Conservation (phyloP, 371 early-diverging fungal species). For the Aphelidium insulamus region DNA sequence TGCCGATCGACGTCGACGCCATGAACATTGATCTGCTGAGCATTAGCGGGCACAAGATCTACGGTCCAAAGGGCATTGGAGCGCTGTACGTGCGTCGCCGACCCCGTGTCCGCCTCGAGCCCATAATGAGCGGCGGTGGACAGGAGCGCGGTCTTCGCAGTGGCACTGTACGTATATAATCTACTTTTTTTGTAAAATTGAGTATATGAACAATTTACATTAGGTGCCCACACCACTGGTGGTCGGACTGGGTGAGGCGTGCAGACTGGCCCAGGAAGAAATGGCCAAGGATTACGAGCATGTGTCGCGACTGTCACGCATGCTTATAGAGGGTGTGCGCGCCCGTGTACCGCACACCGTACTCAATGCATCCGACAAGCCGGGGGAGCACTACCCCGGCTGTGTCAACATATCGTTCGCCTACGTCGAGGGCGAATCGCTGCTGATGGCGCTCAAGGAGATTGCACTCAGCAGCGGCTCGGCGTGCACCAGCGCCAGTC, state of each 20-base stretch:
- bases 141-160: slow-evolving; percentile 97
- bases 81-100: slow-evolving; percentile 90
- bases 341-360: slow-evolving; percentile 52
- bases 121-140: slow-evolving; percentile 91
- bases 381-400: slow-evolving; percentile 59
- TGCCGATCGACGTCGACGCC: slow-evolving; percentile 83
- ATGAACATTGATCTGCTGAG: slow-evolving; percentile 94
- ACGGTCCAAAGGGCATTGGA: slow-evolving; percentile 98
- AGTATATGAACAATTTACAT: no score
- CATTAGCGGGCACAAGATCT: slow-evolving; percentile 97
- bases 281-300: slow-evolving; percentile 71
- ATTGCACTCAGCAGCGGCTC: slow-evolving; percentile 94
- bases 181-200: no score
- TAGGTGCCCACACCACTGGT: slow-evolving; percentile 86
- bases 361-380: slow-evolving; percentile 82
- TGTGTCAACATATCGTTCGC: slow-evolving; percentile 98
- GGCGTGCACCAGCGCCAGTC: slow-evolving; percentile 96
- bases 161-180: no score
- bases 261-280: slow-evolving; percentile 62
- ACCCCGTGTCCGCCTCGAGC: slow-evolving; percentile 86
- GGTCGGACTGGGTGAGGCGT: slow-evolving; percentile 95
- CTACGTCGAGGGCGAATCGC: slow-evolving; percentile 98
- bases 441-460: slow-evolving; percentile 96
- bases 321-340: slow-evolving; percentile 55
- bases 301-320: slow-evolving; percentile 45